Base-by-base conservation (phyloP, 2,329 filamentous ascomycete genomes). In the Nemania abortiva region DNA sequence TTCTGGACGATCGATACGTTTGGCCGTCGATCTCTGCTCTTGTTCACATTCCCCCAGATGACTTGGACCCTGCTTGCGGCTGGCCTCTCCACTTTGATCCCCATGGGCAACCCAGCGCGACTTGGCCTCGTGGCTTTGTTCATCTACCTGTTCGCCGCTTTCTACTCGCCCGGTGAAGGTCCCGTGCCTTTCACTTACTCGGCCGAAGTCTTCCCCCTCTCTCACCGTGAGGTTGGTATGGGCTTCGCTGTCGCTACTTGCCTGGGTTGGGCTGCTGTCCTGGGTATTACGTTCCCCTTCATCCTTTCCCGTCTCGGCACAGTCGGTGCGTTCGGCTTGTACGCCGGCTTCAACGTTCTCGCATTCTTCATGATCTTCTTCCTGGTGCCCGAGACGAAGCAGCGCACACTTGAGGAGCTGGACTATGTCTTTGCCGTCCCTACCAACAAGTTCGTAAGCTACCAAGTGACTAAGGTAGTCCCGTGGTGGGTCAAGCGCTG, bases 221-320 rank as follows among this genome's bases (percentile, higher is more conserved):
- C 89, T 1, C 90, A 92, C 77, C 86, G 91, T 74, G 91, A 92
- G 76, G 85, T 92, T 27, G 91, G 91, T 65, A 92, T 93, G 91
- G 86, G 86, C 0, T 92, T 87, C 79, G 87, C 89, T 7, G 90
- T 92, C 9, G 88, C 90, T 1, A 91, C 89, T 0, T 91, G 89
- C 70, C 82, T 91, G 7, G 85, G 85, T 74, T 88, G 85, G 85
- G 88, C 87, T 0, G 83, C 86, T 0, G 85, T 92, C 0, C 80
- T 90, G 54, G 85, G 86, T n/a, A 86, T 92, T 60, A 91, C 88
- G 0, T 89, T 90, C 74, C 89, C 89, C 1, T 81, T 86, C 55
- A 85, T 90, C 80, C 79, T 90, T 13, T 77, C 78, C 2, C 74
- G 77, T 11, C 70, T 86, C 0, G 79, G 80, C 2, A 81, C 84